These are phyloP conservation scores for Tricholoma matsutake DNA, from an alignment of 768 basidiomycete species.

Conservation along the genomic window DNA sequence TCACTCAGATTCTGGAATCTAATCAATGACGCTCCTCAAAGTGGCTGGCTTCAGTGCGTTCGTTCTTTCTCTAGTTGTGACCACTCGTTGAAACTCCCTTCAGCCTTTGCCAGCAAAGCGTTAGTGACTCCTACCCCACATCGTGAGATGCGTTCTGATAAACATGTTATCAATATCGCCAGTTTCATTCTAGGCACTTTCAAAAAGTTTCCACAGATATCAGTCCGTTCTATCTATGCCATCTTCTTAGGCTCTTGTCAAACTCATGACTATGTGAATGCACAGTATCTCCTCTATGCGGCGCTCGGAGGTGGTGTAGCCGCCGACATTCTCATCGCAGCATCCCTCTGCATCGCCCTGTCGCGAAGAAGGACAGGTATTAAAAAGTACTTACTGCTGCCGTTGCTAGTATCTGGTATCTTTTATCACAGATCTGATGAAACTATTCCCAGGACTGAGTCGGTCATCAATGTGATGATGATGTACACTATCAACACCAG, in stretches of 20 bases:
- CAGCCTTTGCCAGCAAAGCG: conserved; percentile 31
- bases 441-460: conserved; percentile 36
- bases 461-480: conserved; percentile 41
- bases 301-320: conserved; percentile 34
- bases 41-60: conserved; percentile 18
- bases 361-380: conserved; percentile 29
- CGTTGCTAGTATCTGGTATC: background rate
- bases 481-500: conserved; percentile 50
- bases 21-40: background rate
- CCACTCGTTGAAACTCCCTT: background rate
- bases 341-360: conserved; percentile 31
- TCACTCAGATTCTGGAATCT: background rate
- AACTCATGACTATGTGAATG: background rate
- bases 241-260: background rate
- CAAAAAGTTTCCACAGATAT: conserved; percentile 24
- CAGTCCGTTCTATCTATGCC: conserved; percentile 17
- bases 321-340: conserved; percentile 39
- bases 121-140: conserved; percentile 13
- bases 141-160: background rate
- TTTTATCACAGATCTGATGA: background rate
- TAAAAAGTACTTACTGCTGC: conserved; percentile 19
- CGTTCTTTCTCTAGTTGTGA: background rate
- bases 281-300: conserved; percentile 29
- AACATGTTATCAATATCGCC: background rate
- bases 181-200: conserved; percentile 26